Evolutionary conservation across 805 yeast species (phyloP).

Genomic region (Candida boidinii): DNA sequence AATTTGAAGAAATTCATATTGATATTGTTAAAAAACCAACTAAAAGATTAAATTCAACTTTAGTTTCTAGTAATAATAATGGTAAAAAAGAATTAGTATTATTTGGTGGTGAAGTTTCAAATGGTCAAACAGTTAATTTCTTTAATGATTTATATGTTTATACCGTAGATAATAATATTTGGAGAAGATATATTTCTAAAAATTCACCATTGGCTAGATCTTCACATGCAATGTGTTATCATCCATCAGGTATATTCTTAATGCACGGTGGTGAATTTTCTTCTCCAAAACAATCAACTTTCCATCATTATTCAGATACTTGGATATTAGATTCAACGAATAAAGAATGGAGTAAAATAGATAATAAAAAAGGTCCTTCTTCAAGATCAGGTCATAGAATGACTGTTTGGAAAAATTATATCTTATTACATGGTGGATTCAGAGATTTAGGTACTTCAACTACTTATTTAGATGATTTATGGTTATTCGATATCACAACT

Average conservation of each 20-base stretch:
- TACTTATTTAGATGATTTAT: slow-evolving; percentile 73
- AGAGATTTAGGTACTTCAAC: slow-evolving; percentile 82
- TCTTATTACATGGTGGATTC: slow-evolving; percentile 86
- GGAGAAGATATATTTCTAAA: slow-evolving; percentile 75
- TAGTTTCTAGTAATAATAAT: slow-evolving; percentile 68
- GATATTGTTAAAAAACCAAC: slow-evolving; percentile 53
- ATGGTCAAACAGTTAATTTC: slow-evolving; percentile 49
- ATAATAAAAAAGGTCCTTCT: slow-evolving; percentile 64
- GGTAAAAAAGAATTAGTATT: slow-evolving; percentile 70
- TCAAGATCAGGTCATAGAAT: slow-evolving; percentile 91
- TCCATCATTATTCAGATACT: slow-evolving; percentile 93
- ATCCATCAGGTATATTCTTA: slow-evolving; percentile 79
- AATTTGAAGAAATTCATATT: slow-evolving; percentile 62
- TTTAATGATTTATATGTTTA: slow-evolving; percentile 76
- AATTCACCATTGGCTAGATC: slow-evolving; percentile 90
- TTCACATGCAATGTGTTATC: slow-evolving; percentile 89
- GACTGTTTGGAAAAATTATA: slow-evolving; percentile 85
- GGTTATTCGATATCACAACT: slow-evolving; percentile 87
- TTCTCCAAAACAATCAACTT: slow-evolving; percentile 90
- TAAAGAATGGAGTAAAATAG: slow-evolving; percentile 88
- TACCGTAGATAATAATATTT: slow-evolving; percentile 64
- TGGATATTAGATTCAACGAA: slow-evolving; percentile 83
- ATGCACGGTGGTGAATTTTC: slow-evolving; percentile 97
- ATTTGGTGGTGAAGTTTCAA: slow-evolving; percentile 82
- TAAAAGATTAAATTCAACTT: slow-evolving; percentile 62